These are phyloP conservation scores for Coffea canephora DNA, from an alignment of 257 asterid species.

Conservation along the genomic window DNA sequence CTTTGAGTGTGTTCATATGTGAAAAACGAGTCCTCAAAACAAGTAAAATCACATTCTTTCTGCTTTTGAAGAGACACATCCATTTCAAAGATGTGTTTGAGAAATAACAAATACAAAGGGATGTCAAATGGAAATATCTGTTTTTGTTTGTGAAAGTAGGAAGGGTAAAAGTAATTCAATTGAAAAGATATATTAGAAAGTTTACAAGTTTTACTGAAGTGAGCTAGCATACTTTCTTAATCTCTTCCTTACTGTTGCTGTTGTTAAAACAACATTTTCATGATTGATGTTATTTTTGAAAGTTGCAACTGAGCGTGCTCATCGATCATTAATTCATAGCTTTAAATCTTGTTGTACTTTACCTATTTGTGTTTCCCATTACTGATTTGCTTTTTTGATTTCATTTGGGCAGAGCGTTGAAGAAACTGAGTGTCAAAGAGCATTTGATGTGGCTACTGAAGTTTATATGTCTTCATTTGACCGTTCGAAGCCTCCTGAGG, in stretches of 20 bases:
- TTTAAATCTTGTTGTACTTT: not conserved
- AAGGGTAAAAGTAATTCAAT: too few relatives aligned
- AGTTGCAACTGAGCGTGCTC: not conserved
- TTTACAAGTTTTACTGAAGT: not conserved
- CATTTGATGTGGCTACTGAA: slow-evolving; percentile 77
- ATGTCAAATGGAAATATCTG: too few relatives aligned
- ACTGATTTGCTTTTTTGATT: not conserved
- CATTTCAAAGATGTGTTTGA: too few relatives aligned
- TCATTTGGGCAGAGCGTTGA: slow-evolving; percentile 69
- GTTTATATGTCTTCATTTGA: slow-evolving; percentile 72
- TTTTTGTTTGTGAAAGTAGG: too few relatives aligned
- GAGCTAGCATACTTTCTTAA: not conserved
- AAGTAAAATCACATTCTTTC: too few relatives aligned
- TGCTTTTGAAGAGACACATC: too few relatives aligned
- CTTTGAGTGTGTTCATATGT: too few relatives aligned
- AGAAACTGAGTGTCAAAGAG: slow-evolving; percentile 98
- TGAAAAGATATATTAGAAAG: too few relatives aligned
- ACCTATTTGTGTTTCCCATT: not conserved
- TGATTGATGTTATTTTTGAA: not conserved
- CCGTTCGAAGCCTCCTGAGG: slow-evolving; percentile 89
- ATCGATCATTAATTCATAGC: slow-evolving; percentile 9
- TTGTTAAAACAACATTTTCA: not conserved
- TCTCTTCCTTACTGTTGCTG: not conserved
- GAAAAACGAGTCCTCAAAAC: too few relatives aligned
- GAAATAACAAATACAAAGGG: too few relatives aligned